A percentile compares a stretch with the other conserved stretches of the same genome.
Conservation (phyloP, 352 stramenopile genomes). For the Blastocystis hominis region DNA sequence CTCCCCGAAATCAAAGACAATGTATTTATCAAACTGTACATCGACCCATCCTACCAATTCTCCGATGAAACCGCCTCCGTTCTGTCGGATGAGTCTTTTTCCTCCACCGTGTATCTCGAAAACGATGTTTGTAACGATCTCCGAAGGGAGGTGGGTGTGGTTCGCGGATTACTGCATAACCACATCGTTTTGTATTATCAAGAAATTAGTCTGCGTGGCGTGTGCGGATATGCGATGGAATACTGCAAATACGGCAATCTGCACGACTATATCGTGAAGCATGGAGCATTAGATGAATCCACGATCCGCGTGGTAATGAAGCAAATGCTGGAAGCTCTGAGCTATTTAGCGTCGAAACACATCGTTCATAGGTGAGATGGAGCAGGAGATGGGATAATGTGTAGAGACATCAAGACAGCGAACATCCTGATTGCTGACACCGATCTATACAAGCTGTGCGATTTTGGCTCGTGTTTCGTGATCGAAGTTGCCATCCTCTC, state of each 20-base stretch:
- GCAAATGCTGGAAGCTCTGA: conserved; percentile 15
- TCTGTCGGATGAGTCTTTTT: not conserved
- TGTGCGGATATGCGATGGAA: conserved; percentile 25
- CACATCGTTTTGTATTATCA: conserved; percentile 34
- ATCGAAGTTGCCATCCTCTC: not conserved
- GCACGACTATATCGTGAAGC: not conserved
- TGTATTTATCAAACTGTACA: conserved; percentile 3
- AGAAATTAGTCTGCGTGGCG: not conserved
- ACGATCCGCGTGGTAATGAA: not conserved
- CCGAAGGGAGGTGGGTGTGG: not conserved
- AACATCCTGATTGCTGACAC: conserved; percentile 30
- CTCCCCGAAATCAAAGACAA: not conserved
- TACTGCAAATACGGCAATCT: not conserved
- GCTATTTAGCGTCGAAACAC: not conserved
- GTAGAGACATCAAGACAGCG: conserved; percentile 33
- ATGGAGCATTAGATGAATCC: not conserved
- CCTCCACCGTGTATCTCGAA: not conserved
- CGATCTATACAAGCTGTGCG: not conserved
- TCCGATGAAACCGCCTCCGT: not conserved
- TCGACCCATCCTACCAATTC: not conserved
- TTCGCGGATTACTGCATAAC: not conserved
- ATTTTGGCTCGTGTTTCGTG: not conserved
- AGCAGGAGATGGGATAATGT: not conserved
- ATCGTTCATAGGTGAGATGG: not conserved
- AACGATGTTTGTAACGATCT: not conserved